Evolutionary conservation across 306 rosid species (phyloP).

Genomic region (Cicer bijugum): DNA sequence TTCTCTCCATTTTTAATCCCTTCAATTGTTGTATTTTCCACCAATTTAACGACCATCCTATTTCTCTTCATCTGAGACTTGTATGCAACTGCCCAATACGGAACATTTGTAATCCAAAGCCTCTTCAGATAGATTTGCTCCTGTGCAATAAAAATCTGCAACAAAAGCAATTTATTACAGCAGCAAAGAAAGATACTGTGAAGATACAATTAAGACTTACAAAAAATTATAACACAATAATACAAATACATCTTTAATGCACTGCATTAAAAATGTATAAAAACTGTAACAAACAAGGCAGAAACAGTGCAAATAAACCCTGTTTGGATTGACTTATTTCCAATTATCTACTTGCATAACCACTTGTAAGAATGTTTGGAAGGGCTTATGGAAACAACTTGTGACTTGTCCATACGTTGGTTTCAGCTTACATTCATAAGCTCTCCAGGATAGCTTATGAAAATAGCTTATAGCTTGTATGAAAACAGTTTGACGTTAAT

Average conservation of each 20-base stretch:
- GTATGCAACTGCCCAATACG: conserved; percentile 66
- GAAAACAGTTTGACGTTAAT: no score
- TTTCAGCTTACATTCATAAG: no score
- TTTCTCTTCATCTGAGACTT: conserved; percentile 78
- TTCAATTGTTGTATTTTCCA: conserved; percentile 55
- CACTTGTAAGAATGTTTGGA: no score
- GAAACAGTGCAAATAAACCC: background rate
- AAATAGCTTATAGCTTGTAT: no score
- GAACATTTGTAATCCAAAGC: conserved; percentile 72
- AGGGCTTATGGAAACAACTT: no score
- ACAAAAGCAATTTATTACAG: conserved; percentile 25
- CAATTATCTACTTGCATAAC: no score
- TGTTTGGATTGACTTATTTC: no score
- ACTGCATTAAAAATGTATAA: background rate
- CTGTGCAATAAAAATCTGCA: conserved; percentile 93
- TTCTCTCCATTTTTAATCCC: conserved; percentile 69
- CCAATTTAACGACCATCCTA: conserved; percentile 70
- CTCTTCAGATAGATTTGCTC: conserved; percentile 77
- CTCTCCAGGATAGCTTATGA: no score
- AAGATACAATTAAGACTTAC: background rate
- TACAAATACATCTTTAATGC: background rate
- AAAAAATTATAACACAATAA: conserved; percentile 14
- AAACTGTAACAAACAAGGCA: conserved; percentile 3
- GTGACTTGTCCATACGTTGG: no score
- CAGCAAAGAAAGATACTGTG: background rate